Conservation (phyloP, 2,329 filamentous ascomycete genomes). For the Daldinia sp. region DNA sequence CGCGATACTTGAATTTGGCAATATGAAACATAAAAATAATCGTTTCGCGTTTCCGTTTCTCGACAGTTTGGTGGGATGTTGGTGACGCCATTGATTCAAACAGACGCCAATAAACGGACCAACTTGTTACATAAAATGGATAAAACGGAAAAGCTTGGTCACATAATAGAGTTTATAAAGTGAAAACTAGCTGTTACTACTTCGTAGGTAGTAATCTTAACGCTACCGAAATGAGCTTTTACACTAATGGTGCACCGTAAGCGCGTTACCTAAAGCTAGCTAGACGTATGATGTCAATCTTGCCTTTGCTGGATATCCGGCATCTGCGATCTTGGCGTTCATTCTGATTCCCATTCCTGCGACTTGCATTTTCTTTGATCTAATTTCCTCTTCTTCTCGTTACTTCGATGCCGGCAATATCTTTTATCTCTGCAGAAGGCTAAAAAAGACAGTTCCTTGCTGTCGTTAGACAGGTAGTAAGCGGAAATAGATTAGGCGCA, state of each 20-base stretch:
- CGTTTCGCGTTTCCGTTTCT: not conserved
- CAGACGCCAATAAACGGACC: constrained; percentile 12
- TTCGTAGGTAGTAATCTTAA: no score
- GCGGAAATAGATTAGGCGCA: not conserved
- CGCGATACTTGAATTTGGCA: not conserved
- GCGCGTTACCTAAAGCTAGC: no score
- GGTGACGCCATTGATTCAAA: constrained; percentile 32
- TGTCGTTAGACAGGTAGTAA: no score
- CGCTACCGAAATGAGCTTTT: constrained; percentile 21
- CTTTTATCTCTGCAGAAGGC: not conserved
- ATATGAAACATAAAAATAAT: not conserved
- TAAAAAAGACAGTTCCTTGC: not conserved
- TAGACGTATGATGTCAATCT: constrained; percentile 35
- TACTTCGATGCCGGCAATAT: not conserved
- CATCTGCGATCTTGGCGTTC: no score
- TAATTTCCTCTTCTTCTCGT: no score
- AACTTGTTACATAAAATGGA: no score
- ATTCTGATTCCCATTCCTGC: constrained; percentile 31
- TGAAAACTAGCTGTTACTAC: not conserved
- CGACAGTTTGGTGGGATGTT: constrained; percentile 12
- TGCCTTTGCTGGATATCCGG: constrained; percentile 7
- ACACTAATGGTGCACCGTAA: no score
- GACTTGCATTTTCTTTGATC: constrained; percentile 15
- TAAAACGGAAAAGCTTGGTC: constrained; percentile 17
- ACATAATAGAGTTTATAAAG: not conserved